Conservation (phyloP, 257 asterid species). For the Vinca minor region DNA sequence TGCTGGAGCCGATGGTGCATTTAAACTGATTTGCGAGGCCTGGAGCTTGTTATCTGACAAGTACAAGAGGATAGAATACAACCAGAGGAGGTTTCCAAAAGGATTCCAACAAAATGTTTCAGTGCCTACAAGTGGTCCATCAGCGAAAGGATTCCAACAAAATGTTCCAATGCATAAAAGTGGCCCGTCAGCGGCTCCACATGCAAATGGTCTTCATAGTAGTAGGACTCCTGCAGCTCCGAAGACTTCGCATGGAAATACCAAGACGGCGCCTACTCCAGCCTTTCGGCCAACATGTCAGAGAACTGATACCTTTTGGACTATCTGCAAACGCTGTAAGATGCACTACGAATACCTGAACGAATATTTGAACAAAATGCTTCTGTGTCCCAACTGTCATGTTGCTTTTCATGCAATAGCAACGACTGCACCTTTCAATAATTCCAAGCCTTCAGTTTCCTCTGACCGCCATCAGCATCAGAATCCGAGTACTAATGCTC, state of each 20-base stretch:
- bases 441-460: slow-evolving; percentile 20
- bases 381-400: slow-evolving; percentile 59
- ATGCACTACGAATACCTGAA: slow-evolving; percentile 65
- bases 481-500: slow-evolving; percentile 18
- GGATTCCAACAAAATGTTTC: slow-evolving; percentile 40
- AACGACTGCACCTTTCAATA: slow-evolving; percentile 46
- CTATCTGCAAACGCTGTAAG: slow-evolving; percentile 60
- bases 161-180: slow-evolving; percentile 17
- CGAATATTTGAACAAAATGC: slow-evolving; percentile 54
- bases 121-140: slow-evolving; percentile 34
- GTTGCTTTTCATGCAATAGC: slow-evolving; percentile 51
- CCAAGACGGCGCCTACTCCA: slow-evolving; percentile 23
- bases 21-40: slow-evolving; percentile 60
- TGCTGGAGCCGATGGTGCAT: slow-evolving; percentile 66
- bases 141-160: slow-evolving; percentile 16
- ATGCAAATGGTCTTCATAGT: slow-evolving; percentile 44
- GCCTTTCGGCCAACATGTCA: slow-evolving; percentile 22
- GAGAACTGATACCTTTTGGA: slow-evolving; percentile 67
- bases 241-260: slow-evolving; percentile 26
- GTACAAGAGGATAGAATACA: slow-evolving; percentile 47
- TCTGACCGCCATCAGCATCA: slow-evolving; percentile 27
- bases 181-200: slow-evolving; percentile 43
- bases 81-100: slow-evolving; percentile 44
- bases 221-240: slow-evolving; percentile 28
- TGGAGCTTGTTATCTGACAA: slow-evolving; percentile 66